Evolutionary conservation across 2,329 filamentous ascomycete genomes (phyloP).

Genomic region (Beauveria scarabaeidicola): DNA sequence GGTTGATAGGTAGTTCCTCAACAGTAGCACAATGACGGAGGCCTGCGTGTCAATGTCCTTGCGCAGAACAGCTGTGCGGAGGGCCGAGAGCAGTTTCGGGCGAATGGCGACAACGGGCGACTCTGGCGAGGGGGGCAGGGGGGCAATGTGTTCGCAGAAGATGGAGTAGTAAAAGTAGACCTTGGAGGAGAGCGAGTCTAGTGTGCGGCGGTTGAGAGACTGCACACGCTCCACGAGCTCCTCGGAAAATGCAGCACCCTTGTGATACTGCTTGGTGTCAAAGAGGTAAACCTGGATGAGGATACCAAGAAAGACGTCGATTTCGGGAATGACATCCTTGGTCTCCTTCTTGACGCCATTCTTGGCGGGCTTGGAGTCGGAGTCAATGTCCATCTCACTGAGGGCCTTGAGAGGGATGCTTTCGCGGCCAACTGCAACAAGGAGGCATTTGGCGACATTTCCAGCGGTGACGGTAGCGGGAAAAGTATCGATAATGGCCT

Average conservation of each 20-base stretch:
- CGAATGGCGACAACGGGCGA: constrained; percentile 82
- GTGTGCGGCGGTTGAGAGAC: constrained; percentile 80
- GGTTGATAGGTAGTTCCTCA: constrained; percentile 92
- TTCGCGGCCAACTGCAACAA: constrained; percentile 61
- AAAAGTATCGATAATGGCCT: constrained; percentile 76
- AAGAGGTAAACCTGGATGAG: constrained; percentile 80
- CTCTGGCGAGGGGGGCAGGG: constrained; percentile 78
- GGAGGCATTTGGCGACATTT: constrained; percentile 58
- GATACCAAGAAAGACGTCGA: constrained; percentile 83
- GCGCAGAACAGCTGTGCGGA: constrained; percentile 89
- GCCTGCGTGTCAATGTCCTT: constrained; percentile 98
- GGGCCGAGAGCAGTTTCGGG: constrained; percentile 74
- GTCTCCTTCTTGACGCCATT: constrained; percentile 54
- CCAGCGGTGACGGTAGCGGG: constrained; percentile 52
- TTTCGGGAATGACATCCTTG: constrained; percentile 76
- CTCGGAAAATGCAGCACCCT: constrained; percentile 76
- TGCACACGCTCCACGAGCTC: constrained; percentile 79
- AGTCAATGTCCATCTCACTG: constrained; percentile 67
- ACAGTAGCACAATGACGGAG: constrained; percentile 85
- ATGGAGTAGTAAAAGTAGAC: constrained; percentile 97
- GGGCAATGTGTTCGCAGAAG: constrained; percentile 85
- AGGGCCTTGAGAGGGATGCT: constrained; percentile 51
- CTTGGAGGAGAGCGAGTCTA: constrained; percentile 89
- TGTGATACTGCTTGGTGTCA: constrained; percentile 72
- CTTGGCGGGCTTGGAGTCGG: constrained; percentile 45